phyloP scores from a whole-genome alignment of 2,329 filamentous ascomycete genomes.

The Madurella mycetomatis region DNA sequence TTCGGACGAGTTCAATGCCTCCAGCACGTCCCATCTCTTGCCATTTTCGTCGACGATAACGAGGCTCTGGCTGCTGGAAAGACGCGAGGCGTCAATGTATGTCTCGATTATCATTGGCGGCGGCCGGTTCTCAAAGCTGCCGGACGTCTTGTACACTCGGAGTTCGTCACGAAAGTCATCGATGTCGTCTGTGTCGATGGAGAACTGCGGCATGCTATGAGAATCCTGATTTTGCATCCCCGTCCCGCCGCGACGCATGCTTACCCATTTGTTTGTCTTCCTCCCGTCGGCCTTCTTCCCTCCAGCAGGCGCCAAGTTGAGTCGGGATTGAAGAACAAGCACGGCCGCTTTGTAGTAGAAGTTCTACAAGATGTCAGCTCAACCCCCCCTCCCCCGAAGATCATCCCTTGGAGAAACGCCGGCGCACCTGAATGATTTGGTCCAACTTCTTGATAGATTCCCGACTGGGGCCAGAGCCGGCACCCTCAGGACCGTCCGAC shows the following conservation, averaged over 20 bases:
- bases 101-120: slow-evolving; percentile 86
- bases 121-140: slow-evolving; percentile 71
- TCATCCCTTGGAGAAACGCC: too few species aligned
- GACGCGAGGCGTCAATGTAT: slow-evolving; percentile 73
- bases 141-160: slow-evolving; percentile 73
- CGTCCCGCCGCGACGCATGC: background rate
- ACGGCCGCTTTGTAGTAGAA: slow-evolving; percentile 86
- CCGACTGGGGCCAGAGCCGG: slow-evolving; percentile 45
- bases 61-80: slow-evolving; percentile 80
- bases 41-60: slow-evolving; percentile 84
- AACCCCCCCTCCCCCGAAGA: background rate
- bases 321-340: slow-evolving; percentile 75
- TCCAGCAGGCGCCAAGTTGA: slow-evolving; percentile 60
- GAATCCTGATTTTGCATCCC: background rate
- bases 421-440: slow-evolving; percentile 79
- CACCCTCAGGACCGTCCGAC: slow-evolving; percentile 43
- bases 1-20: slow-evolving; percentile 66
- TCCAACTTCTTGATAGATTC: slow-evolving; percentile 78
- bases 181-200: slow-evolving; percentile 89
- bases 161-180: slow-evolving; percentile 81
- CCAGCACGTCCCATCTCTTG: slow-evolving; percentile 87
- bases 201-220: slow-evolving; percentile 61
- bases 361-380: slow-evolving; percentile 55
- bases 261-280: slow-evolving; percentile 81
- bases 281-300: slow-evolving; percentile 41